Evolutionary conservation across 2,329 filamentous ascomycete species (phyloP).

Genomic region (Phialemoniopsis sp.): DNA sequence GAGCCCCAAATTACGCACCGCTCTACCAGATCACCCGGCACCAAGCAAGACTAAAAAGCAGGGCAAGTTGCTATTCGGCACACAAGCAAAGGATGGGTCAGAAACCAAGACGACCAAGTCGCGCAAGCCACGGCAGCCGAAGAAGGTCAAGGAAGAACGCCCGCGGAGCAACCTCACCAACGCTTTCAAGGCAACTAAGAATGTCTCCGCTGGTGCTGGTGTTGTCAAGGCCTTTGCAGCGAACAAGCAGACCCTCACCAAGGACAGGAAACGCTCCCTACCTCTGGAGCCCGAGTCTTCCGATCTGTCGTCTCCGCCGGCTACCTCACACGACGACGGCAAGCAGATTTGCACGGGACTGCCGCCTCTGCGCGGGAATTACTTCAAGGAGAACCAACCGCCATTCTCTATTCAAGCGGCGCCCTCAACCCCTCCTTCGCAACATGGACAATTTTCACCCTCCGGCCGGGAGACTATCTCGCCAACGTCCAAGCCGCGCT

Average conservation of each 20-base stretch:
- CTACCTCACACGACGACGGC: constrained; percentile 1
- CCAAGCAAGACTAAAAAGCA: constrained; percentile 40
- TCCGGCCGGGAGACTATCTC: constrained; percentile 31
- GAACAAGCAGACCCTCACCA: constrained; percentile 4
- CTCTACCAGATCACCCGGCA: constrained; percentile 31
- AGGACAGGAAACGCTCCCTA: constrained; percentile 4
- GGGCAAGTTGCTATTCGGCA: constrained; percentile 41
- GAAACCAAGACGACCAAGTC: constrained; percentile 22
- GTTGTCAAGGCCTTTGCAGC: constrained; percentile 11
- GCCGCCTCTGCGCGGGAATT: constrained; percentile 10
- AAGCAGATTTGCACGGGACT: constrained; percentile 4
- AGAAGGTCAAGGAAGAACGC: constrained; percentile 25
- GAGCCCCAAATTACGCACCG: constrained; percentile 45
- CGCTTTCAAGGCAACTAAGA: constrained; percentile 40
- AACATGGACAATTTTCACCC: neutral
- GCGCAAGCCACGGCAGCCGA: constrained; percentile 23
- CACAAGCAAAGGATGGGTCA: constrained; percentile 11
- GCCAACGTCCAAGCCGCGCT: constrained; percentile 32
- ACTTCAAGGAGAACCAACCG: constrained; percentile 12
- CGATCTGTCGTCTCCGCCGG: constrained; percentile 9
- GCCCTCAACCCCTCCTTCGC: constrained; percentile 5
- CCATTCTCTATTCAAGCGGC: neutral
- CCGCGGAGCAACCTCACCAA: constrained; percentile 28
- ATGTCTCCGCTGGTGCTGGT: constrained; percentile 12
- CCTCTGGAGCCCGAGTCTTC: constrained; percentile 9